These are phyloP conservation scores for Thalassiosira hispida DNA, from an alignment of 352 stramenopile species.

Conservation along the genomic window DNA sequence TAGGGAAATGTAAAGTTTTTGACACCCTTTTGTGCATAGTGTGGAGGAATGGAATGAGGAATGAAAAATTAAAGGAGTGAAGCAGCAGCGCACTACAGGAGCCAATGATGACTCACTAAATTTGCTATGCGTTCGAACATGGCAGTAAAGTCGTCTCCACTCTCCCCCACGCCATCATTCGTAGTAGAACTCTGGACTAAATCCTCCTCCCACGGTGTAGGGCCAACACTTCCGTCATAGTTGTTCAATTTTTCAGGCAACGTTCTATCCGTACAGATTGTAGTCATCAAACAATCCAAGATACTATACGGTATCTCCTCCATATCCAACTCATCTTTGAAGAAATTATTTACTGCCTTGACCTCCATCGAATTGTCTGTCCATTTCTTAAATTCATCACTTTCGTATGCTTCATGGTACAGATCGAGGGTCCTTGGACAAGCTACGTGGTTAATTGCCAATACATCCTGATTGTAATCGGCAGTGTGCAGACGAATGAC, in stretches of 20 bases:
- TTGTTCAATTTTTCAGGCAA: conserved; percentile 70
- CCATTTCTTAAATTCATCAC: conserved; percentile 59
- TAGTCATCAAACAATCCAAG: conserved; percentile 83
- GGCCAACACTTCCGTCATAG: conserved; percentile 54
- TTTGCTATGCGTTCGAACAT: conserved; percentile 48
- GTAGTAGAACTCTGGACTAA: not conserved
- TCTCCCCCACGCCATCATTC: conserved; percentile 9
- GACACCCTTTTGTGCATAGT: conserved; percentile 8
- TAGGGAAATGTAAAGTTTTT: conserved; percentile 48
- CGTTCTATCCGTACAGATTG: conserved; percentile 74
- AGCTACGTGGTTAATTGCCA: conserved; percentile 53
- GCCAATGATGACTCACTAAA: conserved; percentile 22
- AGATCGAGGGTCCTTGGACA: conserved; percentile 66
- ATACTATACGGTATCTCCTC: conserved; percentile 28
- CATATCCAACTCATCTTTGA: conserved; percentile 42
- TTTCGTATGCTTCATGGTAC: conserved; percentile 45
- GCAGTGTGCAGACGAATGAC: conserved; percentile 73
- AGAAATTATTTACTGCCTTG: conserved; percentile 46
- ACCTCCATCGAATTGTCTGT: conserved; percentile 46
- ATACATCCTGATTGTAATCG: conserved; percentile 65
- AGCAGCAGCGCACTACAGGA: not conserved
- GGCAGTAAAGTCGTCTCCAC: conserved; percentile 18
- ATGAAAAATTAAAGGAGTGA: conserved; percentile 8
- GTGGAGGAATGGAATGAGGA: not conserved
- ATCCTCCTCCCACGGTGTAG: conserved; percentile 27